Base-by-base conservation (phyloP, 129 eudicot genomes). In the Flaveria linearis region DNA sequence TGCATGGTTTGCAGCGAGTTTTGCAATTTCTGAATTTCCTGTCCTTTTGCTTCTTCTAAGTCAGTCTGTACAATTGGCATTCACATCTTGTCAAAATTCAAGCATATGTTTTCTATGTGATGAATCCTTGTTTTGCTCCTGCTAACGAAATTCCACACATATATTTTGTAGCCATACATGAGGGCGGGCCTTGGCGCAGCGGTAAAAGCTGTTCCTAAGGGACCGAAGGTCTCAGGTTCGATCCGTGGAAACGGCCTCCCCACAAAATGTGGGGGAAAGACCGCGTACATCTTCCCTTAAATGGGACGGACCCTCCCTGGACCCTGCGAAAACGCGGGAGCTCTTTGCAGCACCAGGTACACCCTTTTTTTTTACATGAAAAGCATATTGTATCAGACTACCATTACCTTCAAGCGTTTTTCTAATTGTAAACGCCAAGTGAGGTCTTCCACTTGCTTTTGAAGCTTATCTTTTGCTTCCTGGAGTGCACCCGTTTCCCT, bases 391-490 rank as follows among this genome's bases (percentile, higher is more conserved):
- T 52, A 18, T 76, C 53, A 25, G 28, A 58, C 47, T 73, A 76
- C 51, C 11, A 73, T 88, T 88, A 93, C 98, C 97, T 91, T 88
- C 73, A 86, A 30, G 60, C 96, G 98, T 80, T 90, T 93, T 83
- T 93, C 98, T 57, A 90, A 82, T 86, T 93, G 98, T 79, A 90
- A 76, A 71, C 96, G 93, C 90, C 88, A 83, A 71, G 97, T 87
- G 74, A 93, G 97, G 39, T 93, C 98, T 84, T 93, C 98, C 80
- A 91, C 90, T 74, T 82, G 89, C 66, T 83, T 83, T 58, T 93
- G 97, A 83, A 93, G 98, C 74, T 91, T 93, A 85, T 91, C 92
- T 83, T 93, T 93, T 66, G 98, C 98, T 87, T 90, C 96, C 78
- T 91, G 88, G 14, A 93, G 93, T 33, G 96, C 93, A 52, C 96